Evolutionary conservation across 805 yeast species (phyloP), one percentile per base, ranked within the genome.

Genomic region (Candida maesae): DNA sequence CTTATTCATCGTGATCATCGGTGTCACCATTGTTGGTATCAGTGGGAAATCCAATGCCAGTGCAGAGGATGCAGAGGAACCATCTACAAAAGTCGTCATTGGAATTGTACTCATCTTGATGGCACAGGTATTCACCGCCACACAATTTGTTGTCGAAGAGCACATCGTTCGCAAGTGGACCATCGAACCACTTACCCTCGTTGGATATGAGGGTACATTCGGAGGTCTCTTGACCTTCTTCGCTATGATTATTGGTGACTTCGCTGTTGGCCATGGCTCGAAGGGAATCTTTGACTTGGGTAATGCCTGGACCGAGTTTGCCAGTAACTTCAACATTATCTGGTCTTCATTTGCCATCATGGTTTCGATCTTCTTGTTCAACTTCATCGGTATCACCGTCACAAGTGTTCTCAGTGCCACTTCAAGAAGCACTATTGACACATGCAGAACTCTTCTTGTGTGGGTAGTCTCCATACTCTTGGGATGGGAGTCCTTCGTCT

Each of bases 121-220:
- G 19, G 93, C 83, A 7, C 84, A 79, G 50, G 53, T 78, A n/a
- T 73, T 82, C 47, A 78, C 81, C 38, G 93, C 93, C 0, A 62
- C 79, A 13, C 95, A 85, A 58, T 85, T 84, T 59, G 93, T 85
- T 3, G 68, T 79, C 29, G 95, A 85, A 56, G 95, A 85, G 55
- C 79, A 79, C 51, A 70, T 85, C 35, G 62, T 85, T 44, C 60
- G 68, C 19, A 66, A 64, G 42, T 67, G 75, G 50, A 66, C 74
- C 12, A 67, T 84, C 32, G 70, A 70, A 5, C 90, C 93, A 3
- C 56, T 82, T 47, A 68, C 71, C 45, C 66, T 84, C 43, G 93
- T 85, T 14, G 88, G 84, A 29, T 78, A 70, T 47, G 93, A 85
- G 61, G 95, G 95, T 3, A 63, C 76, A 19, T 84, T 73, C 55